phyloP scores from a whole-genome alignment of 495 filamentous ascomycete species.

The Podospora bellae-mahoneyi region DNA sequence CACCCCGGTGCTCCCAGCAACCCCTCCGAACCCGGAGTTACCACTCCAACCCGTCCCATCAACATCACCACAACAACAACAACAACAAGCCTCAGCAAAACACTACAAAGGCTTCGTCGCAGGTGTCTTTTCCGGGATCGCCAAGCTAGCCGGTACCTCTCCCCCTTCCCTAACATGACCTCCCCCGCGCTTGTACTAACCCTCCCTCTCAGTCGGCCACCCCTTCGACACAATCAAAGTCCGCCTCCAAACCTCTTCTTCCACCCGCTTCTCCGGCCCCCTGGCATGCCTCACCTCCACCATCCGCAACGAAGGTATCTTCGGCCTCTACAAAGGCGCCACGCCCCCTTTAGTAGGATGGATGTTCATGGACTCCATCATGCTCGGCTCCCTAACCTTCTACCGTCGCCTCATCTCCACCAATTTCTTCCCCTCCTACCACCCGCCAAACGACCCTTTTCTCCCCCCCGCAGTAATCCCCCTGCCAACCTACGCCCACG shows the following conservation, averaged over 20 bases:
- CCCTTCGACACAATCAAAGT: conserved; percentile 96
- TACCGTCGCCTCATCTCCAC: conserved; percentile 80
- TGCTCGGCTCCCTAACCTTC: conserved; percentile 87
- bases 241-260: conserved; percentile 81
- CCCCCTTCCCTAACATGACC: conserved; percentile 9
- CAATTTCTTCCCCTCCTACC: conserved; percentile 64
- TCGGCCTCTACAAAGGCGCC: conserved; percentile 85
- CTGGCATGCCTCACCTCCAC: conserved; percentile 82
- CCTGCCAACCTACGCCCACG: conserved; percentile 77
- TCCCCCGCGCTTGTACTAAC: conserved; percentile 5
- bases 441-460: conserved; percentile 72
- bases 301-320: conserved; percentile 71
- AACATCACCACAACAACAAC: conserved; percentile 8
- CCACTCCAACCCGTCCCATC: background rate
- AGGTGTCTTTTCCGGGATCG: conserved; percentile 87
- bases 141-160: conserved; percentile 75
- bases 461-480: conserved; percentile 72
- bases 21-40: background rate
- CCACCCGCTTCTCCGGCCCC: conserved; percentile 76
- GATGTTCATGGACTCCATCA: conserved; percentile 97
- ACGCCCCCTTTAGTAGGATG: conserved; percentile 88
- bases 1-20: background rate
- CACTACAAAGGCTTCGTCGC: conserved; percentile 91
- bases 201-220: conserved; percentile 41
- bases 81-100: conserved; percentile 10